Conservation (phyloP, 192 early-diverging fungal species). For the Backusella tarrabulga region DNA sequence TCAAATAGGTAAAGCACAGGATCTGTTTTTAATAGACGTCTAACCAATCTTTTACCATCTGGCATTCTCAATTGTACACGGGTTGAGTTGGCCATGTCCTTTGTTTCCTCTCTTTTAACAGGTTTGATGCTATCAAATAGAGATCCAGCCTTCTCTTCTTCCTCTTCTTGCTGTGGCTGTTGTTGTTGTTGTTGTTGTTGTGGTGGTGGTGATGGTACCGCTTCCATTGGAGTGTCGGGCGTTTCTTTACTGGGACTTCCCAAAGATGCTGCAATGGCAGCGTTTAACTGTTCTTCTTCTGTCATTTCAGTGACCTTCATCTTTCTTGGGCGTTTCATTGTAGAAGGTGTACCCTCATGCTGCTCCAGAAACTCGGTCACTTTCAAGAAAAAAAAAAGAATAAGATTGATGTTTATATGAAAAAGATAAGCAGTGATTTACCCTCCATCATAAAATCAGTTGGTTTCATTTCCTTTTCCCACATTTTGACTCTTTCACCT, state of each 20-base stretch:
- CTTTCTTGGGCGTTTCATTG: slow-evolving; percentile 26
- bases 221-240: neutral
- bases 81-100: slow-evolving; percentile 57
- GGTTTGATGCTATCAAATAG: slow-evolving; percentile 46
- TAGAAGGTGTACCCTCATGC: slow-evolving; percentile 9
- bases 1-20: slow-evolving; percentile 78
- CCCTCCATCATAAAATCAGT: slow-evolving; percentile 74
- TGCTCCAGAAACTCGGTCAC: slow-evolving; percentile 62
- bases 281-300: slow-evolving; percentile 87
- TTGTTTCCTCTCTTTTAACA: slow-evolving; percentile 44
- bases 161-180: slow-evolving; percentile 2
- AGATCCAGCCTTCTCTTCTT: slow-evolving; percentile 20
- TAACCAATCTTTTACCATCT: slow-evolving; percentile 74
- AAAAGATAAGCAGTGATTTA: slow-evolving; percentile 18
- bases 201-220: neutral
- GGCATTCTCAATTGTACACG: slow-evolving; percentile 84
- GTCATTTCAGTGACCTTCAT: slow-evolving; percentile 66
- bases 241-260: slow-evolving; percentile 8
- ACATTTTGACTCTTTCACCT: slow-evolving; percentile 78
- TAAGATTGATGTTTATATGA: slow-evolving; percentile 13
- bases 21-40: slow-evolving; percentile 74
- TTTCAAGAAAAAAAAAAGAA: neutral
- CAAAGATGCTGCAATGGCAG: slow-evolving; percentile 80
- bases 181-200: neutral
- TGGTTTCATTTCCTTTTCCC: slow-evolving; percentile 53